A percentile compares a stretch with the other conserved stretches of the same genome.
These are phyloP conservation scores for Naganishia liquefaciens DNA, from an alignment of 1,284 basidiomycete species.

Conservation along the genomic window DNA sequence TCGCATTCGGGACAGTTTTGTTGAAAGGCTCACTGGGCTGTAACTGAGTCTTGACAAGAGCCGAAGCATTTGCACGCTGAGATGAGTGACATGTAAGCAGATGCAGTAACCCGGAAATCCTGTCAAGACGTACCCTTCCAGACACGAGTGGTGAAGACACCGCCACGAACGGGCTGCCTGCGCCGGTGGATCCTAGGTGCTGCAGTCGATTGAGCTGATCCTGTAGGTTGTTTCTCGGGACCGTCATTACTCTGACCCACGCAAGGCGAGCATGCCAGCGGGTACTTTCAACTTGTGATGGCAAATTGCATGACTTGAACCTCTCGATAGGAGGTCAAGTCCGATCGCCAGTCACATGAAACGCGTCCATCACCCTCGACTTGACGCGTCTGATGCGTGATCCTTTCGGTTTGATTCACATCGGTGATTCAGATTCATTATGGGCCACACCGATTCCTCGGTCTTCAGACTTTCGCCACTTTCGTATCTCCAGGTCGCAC, in stretches of 20 bases:
- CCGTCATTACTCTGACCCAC: slow-evolving; percentile 16
- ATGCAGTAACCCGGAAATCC: not conserved
- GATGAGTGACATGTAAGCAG: not conserved
- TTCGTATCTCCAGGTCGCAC: no score
- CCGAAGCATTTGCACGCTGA: slow-evolving; percentile 11
- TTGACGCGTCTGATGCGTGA: no score
- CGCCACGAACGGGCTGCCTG: slow-evolving; percentile 19
- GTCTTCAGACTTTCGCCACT: no score
- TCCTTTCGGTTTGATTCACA: no score
- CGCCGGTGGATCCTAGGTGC: slow-evolving; percentile 1
- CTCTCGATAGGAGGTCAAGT: not conserved
- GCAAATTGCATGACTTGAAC: not conserved
- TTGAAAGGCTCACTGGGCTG: not conserved
- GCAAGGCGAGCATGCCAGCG: not conserved
- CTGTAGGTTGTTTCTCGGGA: slow-evolving; percentile 32
- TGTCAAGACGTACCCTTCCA: slow-evolving; percentile 2
- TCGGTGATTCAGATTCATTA: no score
- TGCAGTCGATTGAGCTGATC: slow-evolving; percentile 31
- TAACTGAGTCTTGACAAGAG: not conserved
- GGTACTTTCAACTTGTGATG: not conserved
- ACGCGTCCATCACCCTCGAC: not conserved
- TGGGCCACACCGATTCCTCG: no score
- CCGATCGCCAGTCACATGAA: not conserved
- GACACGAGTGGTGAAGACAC: slow-evolving; percentile 16
- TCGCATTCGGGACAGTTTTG: not conserved